Base-by-base conservation (phyloP, 139 green algal genomes). In the Volvox reticuliferus region DNA sequence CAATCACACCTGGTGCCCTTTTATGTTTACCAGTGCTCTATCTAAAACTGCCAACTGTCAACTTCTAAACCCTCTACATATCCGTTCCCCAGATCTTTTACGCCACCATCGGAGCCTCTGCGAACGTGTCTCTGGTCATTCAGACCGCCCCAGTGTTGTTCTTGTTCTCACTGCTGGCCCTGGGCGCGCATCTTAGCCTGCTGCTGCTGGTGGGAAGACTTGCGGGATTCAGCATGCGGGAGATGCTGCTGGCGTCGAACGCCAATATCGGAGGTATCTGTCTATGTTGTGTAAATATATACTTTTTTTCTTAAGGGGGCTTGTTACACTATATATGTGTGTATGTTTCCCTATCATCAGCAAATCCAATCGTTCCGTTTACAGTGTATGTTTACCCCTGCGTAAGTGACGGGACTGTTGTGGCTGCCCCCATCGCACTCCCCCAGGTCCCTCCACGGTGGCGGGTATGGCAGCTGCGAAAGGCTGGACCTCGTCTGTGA, bases 381-480 rank as follows among this genome's bases (percentile, higher is more conserved):
- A n/a, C n/a, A n/a, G n/a, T n/a, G n/a, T n/a, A n/a, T n/a, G n/a
- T n/a, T n/a, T n/a, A n/a, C n/a, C n/a, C n/a, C n/a, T n/a, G n/a
- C n/a, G n/a, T n/a, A n/a, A n/a, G n/a, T n/a, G n/a, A n/a, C n/a
- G 6, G 65, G 65, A 30, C 65, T 73, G 65, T 9, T 73, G 65
- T 24, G 65, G 6, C 65, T 73, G 65, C 14, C 12, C 78, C 50
- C 62, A 9, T 32, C 37, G 28, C 24, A 28, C 22, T 14, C 37
- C 89, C 12, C 90, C 92, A 95, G 96, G 97, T 0, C 97, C 97
- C 1, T 97, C 96, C 76, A 99, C 97, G 19, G 97, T 97, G 0
- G 97, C 96, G 3, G 97, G 97, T 87, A 99, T 99, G 98, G 97
- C 97, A 0, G 95, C 95, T 19, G 96, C 97, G 32, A 99, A 99